Conservation (phyloP, 1,284 basidiomycete species). For the Mycosarcoma maydis region DNA sequence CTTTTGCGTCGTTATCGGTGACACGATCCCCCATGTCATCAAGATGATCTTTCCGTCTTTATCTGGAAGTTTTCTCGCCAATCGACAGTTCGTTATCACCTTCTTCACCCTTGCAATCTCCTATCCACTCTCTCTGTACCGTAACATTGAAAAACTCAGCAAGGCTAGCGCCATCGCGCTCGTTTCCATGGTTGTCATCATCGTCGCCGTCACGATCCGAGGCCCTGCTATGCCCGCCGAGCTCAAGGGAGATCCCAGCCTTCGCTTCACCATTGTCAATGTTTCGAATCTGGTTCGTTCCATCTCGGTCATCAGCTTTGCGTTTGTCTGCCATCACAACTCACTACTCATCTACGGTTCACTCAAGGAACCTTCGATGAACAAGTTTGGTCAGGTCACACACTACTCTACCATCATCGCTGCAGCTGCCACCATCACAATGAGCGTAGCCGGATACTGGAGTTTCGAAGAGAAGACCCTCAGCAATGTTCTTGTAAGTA, state of each 20-base stretch:
- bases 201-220: constrained; percentile 84
- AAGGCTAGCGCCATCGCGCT: constrained; percentile 82
- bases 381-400: constrained; percentile 91
- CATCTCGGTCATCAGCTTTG: constrained; percentile 66
- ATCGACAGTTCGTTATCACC: constrained; percentile 81
- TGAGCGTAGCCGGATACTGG: constrained; percentile 89
- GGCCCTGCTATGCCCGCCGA: constrained; percentile 82
- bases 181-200: constrained; percentile 93
- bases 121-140: constrained; percentile 92
- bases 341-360: constrained; percentile 82
- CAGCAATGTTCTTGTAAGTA: constrained; percentile 63
- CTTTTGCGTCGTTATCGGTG: constrained; percentile 72
- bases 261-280: constrained; percentile 85
- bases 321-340: constrained; percentile 67
- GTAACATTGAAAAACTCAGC: constrained; percentile 95
- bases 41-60: constrained; percentile 84
- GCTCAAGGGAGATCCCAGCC: constrained; percentile 75
- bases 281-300: constrained; percentile 68
- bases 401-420: constrained; percentile 71
- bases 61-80: constrained; percentile 79
- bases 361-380: constrained; percentile 88
- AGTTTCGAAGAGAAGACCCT: constrained; percentile 94
- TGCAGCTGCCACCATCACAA: constrained; percentile 65
- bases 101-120: constrained; percentile 73
- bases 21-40: constrained; percentile 93